Evolutionary conservation across 164 flowering plant species (phyloP), one percentile per base, ranked within the genome.

Genomic region (Nelumbo lutea): DNA sequence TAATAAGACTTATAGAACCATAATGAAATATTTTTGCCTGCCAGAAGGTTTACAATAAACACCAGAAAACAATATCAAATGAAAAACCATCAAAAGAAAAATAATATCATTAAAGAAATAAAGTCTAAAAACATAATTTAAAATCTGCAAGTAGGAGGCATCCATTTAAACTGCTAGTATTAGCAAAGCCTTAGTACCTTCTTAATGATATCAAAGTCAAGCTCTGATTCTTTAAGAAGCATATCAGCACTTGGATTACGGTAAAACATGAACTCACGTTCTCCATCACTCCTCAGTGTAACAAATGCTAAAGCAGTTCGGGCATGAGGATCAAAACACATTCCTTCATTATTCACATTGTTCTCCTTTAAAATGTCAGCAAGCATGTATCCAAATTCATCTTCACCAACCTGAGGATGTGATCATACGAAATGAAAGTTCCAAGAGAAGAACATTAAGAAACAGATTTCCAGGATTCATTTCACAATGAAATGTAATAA

Each of bases 161-260:
- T 46, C 40, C 59, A 48, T 27, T 58, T 68, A 45, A 40, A 38
- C 27, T 44, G 42, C 61, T 5, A 14, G 39, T 14, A 59, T 40
- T 9, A 52, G 70, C 43, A 57, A 14, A 7, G 14, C 59, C 15
- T 41, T 55, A 53, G 38, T 82, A 92, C 97, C 89, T 84, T 86
- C 71, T 57, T 90, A 66, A 95, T 90, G 57, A 95, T 75, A 68
- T 92, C 90, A 61, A 85, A 62, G 72, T 95, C 91, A 68, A 95
- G 93, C 71, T 95, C 99, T 40, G 78, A 56, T 78, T 88, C 97
- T 76, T 84, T 77, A 70, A 95, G 94, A 69, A 95, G 80, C 99
- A 95, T 95, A 82, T 95, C 98, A 50, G 99, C 99, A 84, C 98
- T 95, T n/a, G 99, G 99, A 66, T 95, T 95, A 41, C 99, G 89